These are phyloP conservation scores for Plasmodium gallinaceum DNA, from an alignment of 169 alveolate species.

Conservation along the genomic window DNA sequence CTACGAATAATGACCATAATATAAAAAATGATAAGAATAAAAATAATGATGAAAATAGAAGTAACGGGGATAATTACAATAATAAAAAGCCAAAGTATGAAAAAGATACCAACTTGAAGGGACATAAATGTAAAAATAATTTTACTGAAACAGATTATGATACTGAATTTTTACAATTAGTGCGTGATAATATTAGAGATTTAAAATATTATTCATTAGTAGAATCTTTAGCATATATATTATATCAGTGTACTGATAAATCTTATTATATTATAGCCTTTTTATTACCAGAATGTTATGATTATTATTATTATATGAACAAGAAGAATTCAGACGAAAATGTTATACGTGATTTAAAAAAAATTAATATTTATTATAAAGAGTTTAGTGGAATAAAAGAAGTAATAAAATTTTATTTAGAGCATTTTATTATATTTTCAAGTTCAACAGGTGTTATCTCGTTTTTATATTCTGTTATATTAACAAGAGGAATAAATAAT, in stretches of 20 bases:
- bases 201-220: conserved; percentile 60
- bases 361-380: conserved; percentile 68
- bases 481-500: conserved; percentile 82
- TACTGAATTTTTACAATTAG: conserved; percentile 44
- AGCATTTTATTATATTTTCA: conserved; percentile 80
- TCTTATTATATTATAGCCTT: conserved; percentile 59
- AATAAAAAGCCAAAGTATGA: neutral
- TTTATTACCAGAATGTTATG: conserved; percentile 71
- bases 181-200: conserved; percentile 53
- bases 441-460: conserved; percentile 85
- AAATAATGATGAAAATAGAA: neutral
- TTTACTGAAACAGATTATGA: conserved; percentile 22
- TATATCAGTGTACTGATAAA: conserved; percentile 71
- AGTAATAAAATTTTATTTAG: conserved; percentile 81
- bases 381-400: conserved; percentile 83
- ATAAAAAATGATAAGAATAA: neutral
- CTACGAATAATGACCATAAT: neutral
- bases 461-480: conserved; percentile 81
- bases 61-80: neutral
- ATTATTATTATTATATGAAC: conserved; percentile 28
- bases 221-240: conserved; percentile 73
- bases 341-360: conserved; percentile 58
- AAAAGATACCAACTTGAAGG: neutral
- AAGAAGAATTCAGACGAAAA: conserved; percentile 27
- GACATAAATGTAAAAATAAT: conserved; percentile 1